These are phyloP conservation scores for Umbellularia californica DNA, from an alignment of 164 flowering plant species.

Conservation along the genomic window DNA sequence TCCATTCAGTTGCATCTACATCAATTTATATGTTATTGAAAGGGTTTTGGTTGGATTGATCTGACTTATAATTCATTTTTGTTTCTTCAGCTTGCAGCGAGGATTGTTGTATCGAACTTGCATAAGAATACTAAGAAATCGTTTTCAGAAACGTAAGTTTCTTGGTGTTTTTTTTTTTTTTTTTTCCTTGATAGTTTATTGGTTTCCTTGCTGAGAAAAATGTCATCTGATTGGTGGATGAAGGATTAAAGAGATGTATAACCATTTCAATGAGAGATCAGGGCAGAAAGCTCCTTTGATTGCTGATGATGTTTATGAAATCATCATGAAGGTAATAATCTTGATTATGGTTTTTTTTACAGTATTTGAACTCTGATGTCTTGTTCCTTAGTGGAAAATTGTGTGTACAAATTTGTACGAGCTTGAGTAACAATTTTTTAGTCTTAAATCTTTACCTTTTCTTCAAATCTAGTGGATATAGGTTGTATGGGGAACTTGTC, in stretches of 20 bases:
- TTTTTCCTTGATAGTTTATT: background rate
- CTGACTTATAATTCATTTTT: background rate
- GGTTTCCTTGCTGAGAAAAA: background rate
- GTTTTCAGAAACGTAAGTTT: conserved; percentile 89
- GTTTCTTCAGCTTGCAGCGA: conserved; percentile 73
- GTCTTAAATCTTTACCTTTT: too few species aligned
- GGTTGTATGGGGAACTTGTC: background rate
- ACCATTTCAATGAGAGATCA: conserved; percentile 65
- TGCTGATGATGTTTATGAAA: conserved; percentile 94
- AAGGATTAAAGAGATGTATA: conserved; percentile 85
- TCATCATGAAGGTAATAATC: conserved; percentile 81
- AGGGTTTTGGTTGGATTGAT: background rate
- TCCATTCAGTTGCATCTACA: background rate
- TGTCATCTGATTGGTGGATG: conserved; percentile 3
- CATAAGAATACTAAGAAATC: conserved; percentile 94
- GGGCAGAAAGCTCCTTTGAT: conserved; percentile 79
- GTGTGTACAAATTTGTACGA: too few species aligned
- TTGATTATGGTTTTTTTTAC: background rate
- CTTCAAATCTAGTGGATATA: background rate
- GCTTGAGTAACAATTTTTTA: too few species aligned
- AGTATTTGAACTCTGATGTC: background rate
- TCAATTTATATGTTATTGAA: background rate
- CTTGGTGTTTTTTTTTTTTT: background rate
- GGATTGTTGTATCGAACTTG: conserved; percentile 93
- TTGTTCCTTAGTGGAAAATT: too few species aligned